Base-by-base conservation (phyloP, 305 asterid species). In the Euphrasia arctica region DNA sequence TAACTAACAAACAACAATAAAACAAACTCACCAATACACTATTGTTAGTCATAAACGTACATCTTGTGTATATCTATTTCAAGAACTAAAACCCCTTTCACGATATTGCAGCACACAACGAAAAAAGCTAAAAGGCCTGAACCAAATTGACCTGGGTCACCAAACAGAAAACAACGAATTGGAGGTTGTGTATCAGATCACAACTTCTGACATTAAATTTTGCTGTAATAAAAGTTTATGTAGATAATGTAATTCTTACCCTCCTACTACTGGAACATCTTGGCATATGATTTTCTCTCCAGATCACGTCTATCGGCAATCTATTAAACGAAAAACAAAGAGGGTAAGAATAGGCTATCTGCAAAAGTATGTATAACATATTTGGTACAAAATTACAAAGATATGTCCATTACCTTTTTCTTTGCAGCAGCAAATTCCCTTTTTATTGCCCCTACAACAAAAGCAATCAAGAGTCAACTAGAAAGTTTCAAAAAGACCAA, bases 241-340 rank as follows among this genome's bases (percentile, higher is more conserved):
- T 9, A 1, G 10, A 5, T 3, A 14, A 5, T 2, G 11, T 52
- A 12, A 25, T 41, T 42, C 69, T 18, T 67, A 74, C 84, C 66
- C 47, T 31, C 29, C 43, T 41, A 22, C 54, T 63, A 74, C 63
- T 67, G 74, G 77, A 85, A 85, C 85, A 85, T 77, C 67, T 67
- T 79, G 65, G 85, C 68, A 62, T 57, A 85, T 34, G 87, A 75
- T 74, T 76, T 76, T 61, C 58, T 81, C 85, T 80, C 85, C 77
- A 65, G 72, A 52, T 81, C 80, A 62, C 77, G 80, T 66, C 83
- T 76, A 70, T 81, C 84, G 4, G 80, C 64, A 70, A 85, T 63
- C 93, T 85, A 60, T 68, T 48, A 59, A 64, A 58, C 3, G 27
- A 48, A 28, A 2, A 36, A 8, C 34, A n/a, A 55, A 4, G 13